Evolutionary conservation across 176 grass and related monocot genomes (phyloP), one percentile per base, ranked within the genome.

Genomic region (Stipa capillata): DNA sequence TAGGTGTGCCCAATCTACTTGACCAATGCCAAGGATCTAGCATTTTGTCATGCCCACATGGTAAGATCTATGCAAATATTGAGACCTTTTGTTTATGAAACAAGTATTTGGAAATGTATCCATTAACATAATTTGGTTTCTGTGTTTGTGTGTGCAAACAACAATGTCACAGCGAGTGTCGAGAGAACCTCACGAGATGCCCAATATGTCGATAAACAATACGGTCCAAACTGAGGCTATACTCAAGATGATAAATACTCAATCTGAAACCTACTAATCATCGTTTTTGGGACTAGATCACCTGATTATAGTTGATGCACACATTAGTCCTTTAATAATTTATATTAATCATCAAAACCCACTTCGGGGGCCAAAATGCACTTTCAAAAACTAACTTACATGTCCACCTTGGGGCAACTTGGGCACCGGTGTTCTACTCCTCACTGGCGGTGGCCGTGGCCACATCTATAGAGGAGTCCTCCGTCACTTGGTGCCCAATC

Each of bases 1-100:
- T 53, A 98, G 95, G 85, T 78, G 55, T 98, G 95, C 37, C 92
- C 92, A 50, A 90, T 98, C 80, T 98, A 92, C 76, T 55, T 98
- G 43, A 94, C 95, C 40, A 94, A 91, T 75, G n/a, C 40, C 61
- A 98, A 90, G 45, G 85, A 98, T 68, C 34, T 94, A 29, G 92
- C 95, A 27, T 98, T 98, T 60, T 90, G 92, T 0, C 94, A 92
- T 7, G 95, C 92, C 24, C 95, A 98, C 61, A 92, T 52, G 95
- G 95, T 98, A 73, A 90, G 67, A 78, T 21, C 53, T 3, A 33
- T 39, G 6, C 33, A 27, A 56, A 27, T 28, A 7, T 51, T 48
- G 1, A n/a, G 1, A 2, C 1, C 5, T n/a, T 65, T 66, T 24
- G 13, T 24, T 4, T 65, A 17, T 32, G 14, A 3, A 66, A 25